phyloP scores from a whole-genome alignment of 2,329 filamentous ascomycete genomes.

The Septoria linicola region DNA sequence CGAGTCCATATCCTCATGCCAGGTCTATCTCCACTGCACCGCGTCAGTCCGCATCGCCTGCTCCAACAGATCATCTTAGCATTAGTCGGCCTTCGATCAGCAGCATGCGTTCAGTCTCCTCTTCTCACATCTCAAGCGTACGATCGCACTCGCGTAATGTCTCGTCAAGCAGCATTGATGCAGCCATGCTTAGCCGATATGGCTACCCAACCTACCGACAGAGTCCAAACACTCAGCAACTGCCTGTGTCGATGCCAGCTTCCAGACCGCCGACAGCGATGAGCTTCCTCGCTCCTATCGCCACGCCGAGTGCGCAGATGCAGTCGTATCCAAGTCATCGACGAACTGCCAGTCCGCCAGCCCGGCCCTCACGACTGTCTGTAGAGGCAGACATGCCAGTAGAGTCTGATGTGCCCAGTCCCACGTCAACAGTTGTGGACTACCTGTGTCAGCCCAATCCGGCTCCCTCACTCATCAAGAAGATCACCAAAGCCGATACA shows the following conservation, averaged over 20 bases:
- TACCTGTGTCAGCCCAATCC: conserved; percentile 81
- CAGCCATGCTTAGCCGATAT: conserved; percentile 53
- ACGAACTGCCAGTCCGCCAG: conserved; percentile 39
- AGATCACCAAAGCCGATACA: conserved; percentile 67
- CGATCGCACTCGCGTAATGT: conserved; percentile 35
- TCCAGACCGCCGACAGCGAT: conserved; percentile 38
- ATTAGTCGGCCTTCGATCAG: conserved; percentile 30
- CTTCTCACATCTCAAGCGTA: conserved; percentile 32
- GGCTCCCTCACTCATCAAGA: conserved; percentile 76
- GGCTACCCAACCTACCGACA: conserved; percentile 75
- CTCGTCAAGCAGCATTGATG: conserved; percentile 38
- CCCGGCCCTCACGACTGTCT: conserved; percentile 45
- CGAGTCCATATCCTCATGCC: conserved; percentile 28
- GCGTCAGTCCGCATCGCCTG: conserved; percentile 23
- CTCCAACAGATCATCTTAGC: conserved; percentile 22
- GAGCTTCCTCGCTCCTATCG: conserved; percentile 39
- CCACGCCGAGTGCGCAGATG: conserved; percentile 33
- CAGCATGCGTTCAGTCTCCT: conserved; percentile 31
- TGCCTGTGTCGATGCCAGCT: conserved; percentile 31
- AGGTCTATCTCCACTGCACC: conserved; percentile 20
- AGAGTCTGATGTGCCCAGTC: conserved; percentile 30
- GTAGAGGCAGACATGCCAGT: conserved; percentile 41
- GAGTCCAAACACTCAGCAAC: conserved; percentile 38
- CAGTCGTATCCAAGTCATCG: conserved; percentile 34
- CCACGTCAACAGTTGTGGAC: conserved; percentile 67